phyloP scores from a whole-genome alignment of 495 filamentous ascomycete genomes.

The Recurvomyces mirabilis region DNA sequence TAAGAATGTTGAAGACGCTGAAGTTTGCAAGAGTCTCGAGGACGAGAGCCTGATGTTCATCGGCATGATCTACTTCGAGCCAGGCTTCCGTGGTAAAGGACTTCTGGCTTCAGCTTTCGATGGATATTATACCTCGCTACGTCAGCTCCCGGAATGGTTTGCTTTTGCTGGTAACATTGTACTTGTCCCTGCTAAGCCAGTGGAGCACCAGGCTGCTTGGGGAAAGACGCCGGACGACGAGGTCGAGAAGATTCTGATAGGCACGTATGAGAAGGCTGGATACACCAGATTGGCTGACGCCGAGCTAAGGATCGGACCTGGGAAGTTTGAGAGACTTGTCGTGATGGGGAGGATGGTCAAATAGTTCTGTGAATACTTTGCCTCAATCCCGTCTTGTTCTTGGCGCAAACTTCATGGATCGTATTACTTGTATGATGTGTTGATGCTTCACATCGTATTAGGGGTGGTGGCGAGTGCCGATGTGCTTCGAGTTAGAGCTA shows the following conservation, averaged over 20 bases:
- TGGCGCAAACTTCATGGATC: too few relatives aligned
- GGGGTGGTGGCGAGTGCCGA: too few relatives aligned
- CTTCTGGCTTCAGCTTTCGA: neutral
- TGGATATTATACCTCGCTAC: neutral
- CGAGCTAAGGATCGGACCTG: too few relatives aligned
- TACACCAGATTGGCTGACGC: too few relatives aligned
- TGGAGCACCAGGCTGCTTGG: neutral
- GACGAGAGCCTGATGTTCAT: slow-evolving; percentile 7
- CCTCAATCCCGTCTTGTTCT: too few relatives aligned
- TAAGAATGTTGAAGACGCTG: neutral
- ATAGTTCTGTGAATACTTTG: too few relatives aligned
- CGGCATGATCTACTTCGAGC: neutral
- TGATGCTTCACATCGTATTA: too few relatives aligned
- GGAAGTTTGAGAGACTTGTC: too few relatives aligned
- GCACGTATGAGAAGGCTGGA: too few relatives aligned
- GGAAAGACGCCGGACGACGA: neutral
- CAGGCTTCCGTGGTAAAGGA: neutral
- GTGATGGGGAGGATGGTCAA: too few relatives aligned
- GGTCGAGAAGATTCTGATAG: neutral
- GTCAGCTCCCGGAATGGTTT: slow-evolving; percentile 6
- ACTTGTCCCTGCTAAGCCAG: slow-evolving; percentile 2
- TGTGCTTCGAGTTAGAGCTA: too few relatives aligned
- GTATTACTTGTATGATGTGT: too few relatives aligned
- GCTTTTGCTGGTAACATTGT: slow-evolving; percentile 3
- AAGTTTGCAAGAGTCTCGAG: neutral